Conservation (phyloP, 805 yeast genomes). For the Starmerella potacharoeniae region DNA sequence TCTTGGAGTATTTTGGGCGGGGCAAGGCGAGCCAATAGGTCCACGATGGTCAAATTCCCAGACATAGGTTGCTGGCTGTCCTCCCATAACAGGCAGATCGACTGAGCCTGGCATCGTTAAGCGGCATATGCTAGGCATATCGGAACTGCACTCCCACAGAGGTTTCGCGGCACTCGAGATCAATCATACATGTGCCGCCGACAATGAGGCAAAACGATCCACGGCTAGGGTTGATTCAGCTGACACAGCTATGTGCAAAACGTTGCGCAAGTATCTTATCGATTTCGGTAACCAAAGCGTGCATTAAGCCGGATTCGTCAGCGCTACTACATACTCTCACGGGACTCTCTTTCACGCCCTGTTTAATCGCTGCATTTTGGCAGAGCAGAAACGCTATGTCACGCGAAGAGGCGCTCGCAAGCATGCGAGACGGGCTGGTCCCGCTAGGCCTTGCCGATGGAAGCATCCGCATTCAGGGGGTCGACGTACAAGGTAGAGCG, state of each 20-base stretch:
- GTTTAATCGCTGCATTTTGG: background rate
- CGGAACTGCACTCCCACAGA: background rate
- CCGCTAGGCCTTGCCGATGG: slow-evolving; percentile 11
- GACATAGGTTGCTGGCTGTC: too few species aligned
- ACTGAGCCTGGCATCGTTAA: too few species aligned
- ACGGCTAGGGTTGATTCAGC: background rate
- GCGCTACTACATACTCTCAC: background rate
- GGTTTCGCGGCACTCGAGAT: background rate
- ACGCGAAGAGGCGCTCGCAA: slow-evolving; percentile 12
- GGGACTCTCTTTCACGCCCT: background rate
- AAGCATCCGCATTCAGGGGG: slow-evolving; percentile 12
- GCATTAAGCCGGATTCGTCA: background rate
- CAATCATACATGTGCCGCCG: background rate
- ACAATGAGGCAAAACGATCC: background rate
- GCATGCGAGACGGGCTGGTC: slow-evolving; percentile 8
- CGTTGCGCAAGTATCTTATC: background rate
- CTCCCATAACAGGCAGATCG: too few species aligned
- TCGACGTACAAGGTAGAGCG: slow-evolving; percentile 29
- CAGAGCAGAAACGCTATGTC: slow-evolving; percentile 7
- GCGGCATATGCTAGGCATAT: too few species aligned
- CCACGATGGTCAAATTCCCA: background rate
- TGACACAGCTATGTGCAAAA: background rate
- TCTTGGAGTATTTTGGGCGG: background rate
- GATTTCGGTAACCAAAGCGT: background rate
- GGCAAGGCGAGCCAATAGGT: background rate